phyloP scores from a whole-genome alignment of 352 stramenopile genomes.

The Globisporangium cylindrosporum region DNA sequence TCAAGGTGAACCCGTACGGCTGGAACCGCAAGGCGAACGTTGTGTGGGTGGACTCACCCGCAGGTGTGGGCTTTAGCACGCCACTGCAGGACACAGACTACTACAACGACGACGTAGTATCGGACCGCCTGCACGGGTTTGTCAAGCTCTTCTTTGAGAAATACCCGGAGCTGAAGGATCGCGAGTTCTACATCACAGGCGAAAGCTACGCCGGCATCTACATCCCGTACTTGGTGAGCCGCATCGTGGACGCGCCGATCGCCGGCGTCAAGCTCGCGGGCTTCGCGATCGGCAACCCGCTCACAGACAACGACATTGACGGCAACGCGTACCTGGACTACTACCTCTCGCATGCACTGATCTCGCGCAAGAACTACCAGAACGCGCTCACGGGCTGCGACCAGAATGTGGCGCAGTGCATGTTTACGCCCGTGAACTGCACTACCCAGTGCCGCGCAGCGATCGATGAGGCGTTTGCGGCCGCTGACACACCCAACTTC shows the following conservation, averaged over 20 bases:
- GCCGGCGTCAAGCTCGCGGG: conserved; percentile 26
- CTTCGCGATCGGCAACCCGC: conserved; percentile 17
- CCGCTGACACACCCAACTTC: conserved; percentile 37
- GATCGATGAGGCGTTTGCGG: conserved; percentile 35
- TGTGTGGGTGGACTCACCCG: conserved; percentile 77
- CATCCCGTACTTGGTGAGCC: conserved; percentile 78
- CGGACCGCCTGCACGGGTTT: conserved; percentile 60
- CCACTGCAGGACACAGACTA: conserved; percentile 53
- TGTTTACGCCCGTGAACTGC: conserved; percentile 46
- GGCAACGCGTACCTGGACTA: conserved; percentile 70
- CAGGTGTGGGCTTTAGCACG: conserved; percentile 68
- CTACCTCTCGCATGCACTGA: conserved; percentile 78
- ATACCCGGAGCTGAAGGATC: conserved; percentile 42
- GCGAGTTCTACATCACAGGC: conserved; percentile 77
- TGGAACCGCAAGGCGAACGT: conserved; percentile 79
- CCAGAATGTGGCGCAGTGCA: conserved; percentile 44
- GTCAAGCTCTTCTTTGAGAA: no score
- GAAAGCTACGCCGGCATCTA: conserved; percentile 89
- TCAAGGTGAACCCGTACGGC: conserved; percentile 67
- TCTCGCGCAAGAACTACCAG: conserved; percentile 66
- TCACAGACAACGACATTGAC: conserved; percentile 51
- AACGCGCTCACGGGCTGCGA: conserved; percentile 41
- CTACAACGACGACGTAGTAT: conserved; percentile 80
- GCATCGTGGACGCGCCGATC: conserved; percentile 59
- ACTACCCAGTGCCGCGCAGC: conserved; percentile 32